Conservation (phyloP, 371 early-diverging fungal genomes). For the Syncephalastrum sp. region DNA sequence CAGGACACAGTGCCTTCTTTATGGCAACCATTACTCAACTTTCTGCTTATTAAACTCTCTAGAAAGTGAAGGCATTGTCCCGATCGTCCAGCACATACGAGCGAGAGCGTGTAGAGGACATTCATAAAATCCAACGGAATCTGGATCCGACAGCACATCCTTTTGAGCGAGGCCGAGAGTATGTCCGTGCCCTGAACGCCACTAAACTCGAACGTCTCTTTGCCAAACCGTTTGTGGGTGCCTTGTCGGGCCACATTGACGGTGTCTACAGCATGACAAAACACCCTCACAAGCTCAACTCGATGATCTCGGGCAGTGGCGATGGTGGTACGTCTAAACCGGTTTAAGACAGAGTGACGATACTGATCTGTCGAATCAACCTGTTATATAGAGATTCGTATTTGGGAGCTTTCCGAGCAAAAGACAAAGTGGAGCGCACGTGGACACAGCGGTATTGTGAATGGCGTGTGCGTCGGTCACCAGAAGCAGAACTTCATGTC, state of each 20-base stretch:
- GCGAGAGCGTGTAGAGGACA: slow-evolving; percentile 85
- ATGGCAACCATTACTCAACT: neutral
- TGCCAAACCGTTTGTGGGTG: slow-evolving; percentile 97
- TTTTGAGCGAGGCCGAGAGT: slow-evolving; percentile 96
- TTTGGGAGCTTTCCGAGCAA: slow-evolving; percentile 81
- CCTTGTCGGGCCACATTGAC: slow-evolving; percentile 91
- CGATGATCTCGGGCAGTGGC: slow-evolving; percentile 86
- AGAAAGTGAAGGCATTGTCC: slow-evolving; percentile 91
- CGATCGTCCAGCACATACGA: slow-evolving; percentile 78
- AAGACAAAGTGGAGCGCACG: slow-evolving; percentile 70
- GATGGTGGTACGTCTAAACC: slow-evolving; percentile 74
- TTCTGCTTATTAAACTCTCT: neutral
- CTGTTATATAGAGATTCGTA: slow-evolving; percentile 61
- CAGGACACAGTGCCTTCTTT: too few species aligned
- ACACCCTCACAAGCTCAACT: slow-evolving; percentile 80
- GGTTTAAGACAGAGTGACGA: neutral
- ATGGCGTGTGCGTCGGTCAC: slow-evolving; percentile 74
- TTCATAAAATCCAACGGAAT: slow-evolving; percentile 89
- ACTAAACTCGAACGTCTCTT: slow-evolving; percentile 97
- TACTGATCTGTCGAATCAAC: neutral
- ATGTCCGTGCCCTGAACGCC: slow-evolving; percentile 95
- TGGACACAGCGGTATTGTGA: slow-evolving; percentile 82
- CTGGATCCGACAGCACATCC: slow-evolving; percentile 93
- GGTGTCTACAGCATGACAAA: slow-evolving; percentile 97
- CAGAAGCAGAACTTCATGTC: slow-evolving; percentile 71